Evolutionary conservation across 768 basidiomycete genomes (phyloP).

Genomic region (Macrolepiota albuminosa): DNA sequence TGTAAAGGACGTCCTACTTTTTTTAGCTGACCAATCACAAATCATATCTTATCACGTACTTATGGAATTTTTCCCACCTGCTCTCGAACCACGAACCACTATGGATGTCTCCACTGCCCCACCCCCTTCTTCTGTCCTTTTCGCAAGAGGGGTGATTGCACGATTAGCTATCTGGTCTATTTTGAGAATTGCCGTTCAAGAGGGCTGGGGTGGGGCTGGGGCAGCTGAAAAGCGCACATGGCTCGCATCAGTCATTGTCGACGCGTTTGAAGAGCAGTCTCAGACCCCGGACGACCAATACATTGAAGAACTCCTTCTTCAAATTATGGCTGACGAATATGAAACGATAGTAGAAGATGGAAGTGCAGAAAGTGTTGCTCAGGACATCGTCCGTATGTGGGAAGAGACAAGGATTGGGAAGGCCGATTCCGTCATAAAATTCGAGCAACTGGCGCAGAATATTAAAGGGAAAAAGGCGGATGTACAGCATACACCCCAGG

Average conservation of each 20-base stretch:
- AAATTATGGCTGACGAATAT: conserved; percentile 86
- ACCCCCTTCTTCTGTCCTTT: conserved; percentile 53
- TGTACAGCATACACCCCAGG: conserved; percentile 39
- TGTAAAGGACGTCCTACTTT: background rate
- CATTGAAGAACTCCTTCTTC: conserved; percentile 75
- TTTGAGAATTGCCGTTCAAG: conserved; percentile 79
- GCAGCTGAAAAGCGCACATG: conserved; percentile 71
- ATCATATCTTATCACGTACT: conserved; percentile 13
- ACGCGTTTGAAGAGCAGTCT: conserved; percentile 63
- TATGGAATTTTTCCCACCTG: background rate
- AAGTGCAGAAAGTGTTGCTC: conserved; percentile 68
- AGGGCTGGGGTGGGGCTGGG: conserved; percentile 82
- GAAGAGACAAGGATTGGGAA: conserved; percentile 41
- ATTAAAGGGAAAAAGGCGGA: conserved; percentile 51
- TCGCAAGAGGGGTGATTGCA: conserved; percentile 84
- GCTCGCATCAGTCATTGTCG: conserved; percentile 78
- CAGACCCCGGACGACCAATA: conserved; percentile 60
- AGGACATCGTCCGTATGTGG: conserved; percentile 70
- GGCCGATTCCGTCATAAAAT: conserved; percentile 45
- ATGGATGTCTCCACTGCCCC: conserved; percentile 27
- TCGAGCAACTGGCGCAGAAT: conserved; percentile 61
- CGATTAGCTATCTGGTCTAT: conserved; percentile 83
- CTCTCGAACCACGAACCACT: background rate
- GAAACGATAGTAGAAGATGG: conserved; percentile 82
- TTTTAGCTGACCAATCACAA: conserved; percentile 4